Base-by-base conservation (phyloP, 495 filamentous ascomycete genomes). In the Endocarpon pusillum region DNA sequence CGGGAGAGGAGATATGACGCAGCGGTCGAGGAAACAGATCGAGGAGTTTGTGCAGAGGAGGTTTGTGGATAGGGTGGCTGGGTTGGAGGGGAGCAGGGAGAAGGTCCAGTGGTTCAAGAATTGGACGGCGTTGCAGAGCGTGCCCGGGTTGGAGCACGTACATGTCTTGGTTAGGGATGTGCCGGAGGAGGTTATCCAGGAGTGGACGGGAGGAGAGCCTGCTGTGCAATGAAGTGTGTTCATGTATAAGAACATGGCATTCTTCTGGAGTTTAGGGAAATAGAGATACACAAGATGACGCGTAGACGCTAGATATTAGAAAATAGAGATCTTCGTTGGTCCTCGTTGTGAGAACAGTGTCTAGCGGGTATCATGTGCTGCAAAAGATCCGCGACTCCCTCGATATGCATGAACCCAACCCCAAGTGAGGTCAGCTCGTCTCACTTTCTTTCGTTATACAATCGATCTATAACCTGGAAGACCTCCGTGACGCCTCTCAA, bases 81-180 rank as follows among this genome's bases (percentile, higher is more conserved):
- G 33, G 34, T 46, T 50, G 53, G 45, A 55, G 3, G 53, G 45
- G 17, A 19, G 46, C 51, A 57, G 54, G 19, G 54, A 61, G 18
- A 31, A 66, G 38, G 81, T 93, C 39, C 39, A 85, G 44, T 94
- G 81, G 80, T 93, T 93, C 48, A 93, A 92, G 66, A 94, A 94
- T 47, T 91, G 81, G 79, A 73, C 72, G 32, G 69, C 69, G n/a
- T 52, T 92, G 48, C 84, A 93, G 59, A 91, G 83, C 51, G 83
- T 94, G 32, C 60, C 78, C 33, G 67, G 72, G 4, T 54, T 93
- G 37, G 85, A 92, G 44, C 85, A 81, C 61, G 57, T 82, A 3
- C 76, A 81, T 63, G 59, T 83, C 10, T 52, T 84, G 38, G 58
- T 84, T 10, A 65, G 57, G 37, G 71, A 69, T 53, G 69, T 72